Conservation (phyloP, 2,329 filamentous ascomycete species). For the Diaporthe longicolla region DNA sequence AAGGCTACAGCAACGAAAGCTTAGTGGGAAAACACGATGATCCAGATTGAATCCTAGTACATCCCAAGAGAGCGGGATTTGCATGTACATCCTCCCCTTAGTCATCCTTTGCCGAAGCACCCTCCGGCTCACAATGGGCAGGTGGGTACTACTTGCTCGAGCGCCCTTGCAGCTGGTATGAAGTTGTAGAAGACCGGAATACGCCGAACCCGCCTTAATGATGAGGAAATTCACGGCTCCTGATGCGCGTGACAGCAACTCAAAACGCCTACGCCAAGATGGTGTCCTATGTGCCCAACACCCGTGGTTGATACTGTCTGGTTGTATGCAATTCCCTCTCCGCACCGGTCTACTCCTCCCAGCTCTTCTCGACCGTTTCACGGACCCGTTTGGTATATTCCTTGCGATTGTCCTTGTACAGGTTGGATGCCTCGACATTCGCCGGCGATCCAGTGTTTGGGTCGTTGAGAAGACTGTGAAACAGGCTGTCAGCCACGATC, state of each 20-base stretch:
- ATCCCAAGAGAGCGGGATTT: conserved; percentile 1
- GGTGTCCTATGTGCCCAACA: conserved; percentile 2
- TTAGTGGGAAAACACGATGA: background rate
- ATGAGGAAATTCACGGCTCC: conserved; percentile 13
- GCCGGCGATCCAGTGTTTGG: conserved; percentile 98
- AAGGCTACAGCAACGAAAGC: background rate
- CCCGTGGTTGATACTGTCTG: conserved; percentile 7
- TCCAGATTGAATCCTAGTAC: conserved; percentile 17
- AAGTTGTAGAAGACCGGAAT: conserved; percentile 26
- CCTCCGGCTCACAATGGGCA: background rate
- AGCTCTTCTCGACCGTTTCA: conserved; percentile 99
- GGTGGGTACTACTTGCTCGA: background rate
- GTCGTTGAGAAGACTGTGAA: conserved; percentile 87
- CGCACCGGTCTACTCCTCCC: conserved; percentile 79
- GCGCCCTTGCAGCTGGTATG: conserved; percentile 16
- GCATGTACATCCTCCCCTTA: background rate
- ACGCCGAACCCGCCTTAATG: conserved; percentile 13
- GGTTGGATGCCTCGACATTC: conserved; percentile 97
- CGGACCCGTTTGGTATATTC: conserved; percentile 96
- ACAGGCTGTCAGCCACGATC: conserved; percentile 48
- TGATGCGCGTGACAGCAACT: conserved; percentile 17
- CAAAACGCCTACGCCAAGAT: conserved; percentile 30
- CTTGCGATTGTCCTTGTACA: conserved; percentile 98
- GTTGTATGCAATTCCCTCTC: background rate
- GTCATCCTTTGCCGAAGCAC: conserved; percentile 2